These are phyloP conservation scores for Diospyros lotus DNA, from an alignment of 148 eudicot species.

Conservation along the genomic window DNA sequence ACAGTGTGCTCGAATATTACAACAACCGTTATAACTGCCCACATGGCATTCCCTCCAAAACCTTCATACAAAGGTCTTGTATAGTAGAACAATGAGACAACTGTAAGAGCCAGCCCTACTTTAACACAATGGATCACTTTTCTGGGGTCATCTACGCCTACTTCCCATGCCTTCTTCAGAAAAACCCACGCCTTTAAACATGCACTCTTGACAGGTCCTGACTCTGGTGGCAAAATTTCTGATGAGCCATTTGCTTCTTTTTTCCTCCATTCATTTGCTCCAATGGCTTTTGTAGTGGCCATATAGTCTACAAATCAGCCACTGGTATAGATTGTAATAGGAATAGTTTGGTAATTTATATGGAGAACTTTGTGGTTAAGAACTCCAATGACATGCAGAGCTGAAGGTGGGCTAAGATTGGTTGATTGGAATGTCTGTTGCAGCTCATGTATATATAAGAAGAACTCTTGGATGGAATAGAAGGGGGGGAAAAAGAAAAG, in stretches of 20 bases:
- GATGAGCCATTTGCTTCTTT: constrained; percentile 16
- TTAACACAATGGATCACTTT: constrained; percentile 27
- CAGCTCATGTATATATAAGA: too few relatives aligned
- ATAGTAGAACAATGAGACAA: constrained; percentile 56
- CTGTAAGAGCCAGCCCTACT: constrained; percentile 25
- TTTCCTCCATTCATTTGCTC: constrained; percentile 22
- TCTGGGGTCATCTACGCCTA: constrained; percentile 26
- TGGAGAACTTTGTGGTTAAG: constrained; percentile 6
- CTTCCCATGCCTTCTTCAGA: constrained; percentile 25
- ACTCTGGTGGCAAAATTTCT: constrained; percentile 13
- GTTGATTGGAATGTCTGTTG: neutral
- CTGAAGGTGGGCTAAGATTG: neutral
- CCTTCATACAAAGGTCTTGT: constrained; percentile 81
- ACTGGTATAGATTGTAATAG: neutral
- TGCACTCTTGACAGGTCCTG: neutral
- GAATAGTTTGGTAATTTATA: neutral
- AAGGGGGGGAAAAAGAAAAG: too few relatives aligned
- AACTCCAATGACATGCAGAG: neutral
- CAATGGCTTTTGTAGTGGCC: constrained; percentile 12
- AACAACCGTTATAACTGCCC: constrained; percentile 51
- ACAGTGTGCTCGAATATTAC: constrained; percentile 31
- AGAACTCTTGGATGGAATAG: too few relatives aligned
- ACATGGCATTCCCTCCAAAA: constrained; percentile 85
- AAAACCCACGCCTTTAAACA: constrained; percentile 11
- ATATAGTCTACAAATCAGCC: neutral